Base-by-base conservation (phyloP, 1,284 basidiomycete genomes). In the Cryptococcus sp. region DNA sequence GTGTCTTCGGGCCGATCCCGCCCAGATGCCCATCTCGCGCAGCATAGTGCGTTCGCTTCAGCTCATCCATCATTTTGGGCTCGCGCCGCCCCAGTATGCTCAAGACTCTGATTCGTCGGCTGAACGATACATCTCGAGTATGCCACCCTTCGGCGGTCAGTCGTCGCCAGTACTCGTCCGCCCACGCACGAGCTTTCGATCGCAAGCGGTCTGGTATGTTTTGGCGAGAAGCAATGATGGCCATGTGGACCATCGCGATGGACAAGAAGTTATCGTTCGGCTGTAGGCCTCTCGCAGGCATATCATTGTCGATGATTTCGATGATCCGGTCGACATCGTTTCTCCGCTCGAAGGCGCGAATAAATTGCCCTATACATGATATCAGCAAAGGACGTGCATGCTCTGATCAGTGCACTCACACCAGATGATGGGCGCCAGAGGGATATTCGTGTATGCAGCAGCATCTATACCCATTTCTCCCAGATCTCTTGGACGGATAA, bases 381-480 rank as follows among this genome's bases (percentile, higher is more conserved):
- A n/a, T 52, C 50, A 57, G 50, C 30, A 46, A n/a, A 52, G 40
- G 16, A 52, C 22, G 20, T 13, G 27, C 23, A 38, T 30, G 47
- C 30, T 13, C 43, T 35, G 22, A 30, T 25, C 20, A 15, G n/a
- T 11, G 6, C 4, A 61, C 68, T 58, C 42, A 70, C 68, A 10
- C 68, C 66, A 70, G 20, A 66, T 52, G 5, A 27, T 39, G 17
- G 52, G 43, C 2, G 63, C 48, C 2, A 69, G 45, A 15, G 62
- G 62, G 17, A 69, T 61, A 45, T 61, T 52, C 35, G 50, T 50
- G 46, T 53, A 62, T 4, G 47, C 35, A 23, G 35, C 17, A 16
- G 54, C 43, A 17, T 23, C 38, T 16, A 50, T 16, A 7, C 23
- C 45, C 25, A 51, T 42, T 39, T 64, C 60, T 30, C 41, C 25